Conservation (phyloP, 1,284 basidiomycete species). For the Cutaneotrichosporon arboriforme region DNA sequence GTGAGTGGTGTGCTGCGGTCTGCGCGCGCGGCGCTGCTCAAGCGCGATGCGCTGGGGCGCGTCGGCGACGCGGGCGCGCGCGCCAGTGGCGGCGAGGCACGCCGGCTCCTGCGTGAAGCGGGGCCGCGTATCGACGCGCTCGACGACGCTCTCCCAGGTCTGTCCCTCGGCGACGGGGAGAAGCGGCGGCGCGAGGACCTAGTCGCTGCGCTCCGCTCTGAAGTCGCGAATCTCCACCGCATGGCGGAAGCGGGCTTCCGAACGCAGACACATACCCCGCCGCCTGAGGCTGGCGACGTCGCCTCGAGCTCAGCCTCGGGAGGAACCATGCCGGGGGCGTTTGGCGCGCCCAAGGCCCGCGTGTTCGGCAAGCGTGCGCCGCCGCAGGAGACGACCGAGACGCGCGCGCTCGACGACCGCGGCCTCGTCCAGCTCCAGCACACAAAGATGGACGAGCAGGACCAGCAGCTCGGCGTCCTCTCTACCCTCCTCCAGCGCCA, state of each 20-base stretch:
- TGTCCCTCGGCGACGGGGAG: conserved; percentile 65
- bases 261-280: conserved; percentile 1
- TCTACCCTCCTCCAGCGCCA: conserved; percentile 79
- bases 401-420: conserved; percentile 76
- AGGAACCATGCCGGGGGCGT: neutral
- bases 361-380: conserved; percentile 62
- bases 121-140: conserved; percentile 64
- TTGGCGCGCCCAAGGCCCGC: conserved; percentile 38
- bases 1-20: conserved; percentile 68
- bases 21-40: conserved; percentile 75
- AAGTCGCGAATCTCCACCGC: conserved; percentile 57
- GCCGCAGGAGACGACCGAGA: conserved; percentile 75
- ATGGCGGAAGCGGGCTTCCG: conserved; percentile 45
- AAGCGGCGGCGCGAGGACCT: conserved; percentile 74
- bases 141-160: conserved; percentile 61
- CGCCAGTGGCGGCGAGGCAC: conserved; percentile 71
- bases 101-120: conserved; percentile 70
- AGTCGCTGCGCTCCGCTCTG: conserved; percentile 66
- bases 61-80: conserved; percentile 71
- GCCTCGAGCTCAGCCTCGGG: neutral
- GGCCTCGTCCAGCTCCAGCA: conserved; percentile 76
- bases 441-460: conserved; percentile 74
- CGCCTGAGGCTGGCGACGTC: neutral
- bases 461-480: conserved; percentile 69
- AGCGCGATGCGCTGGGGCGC: conserved; percentile 73